Base-by-base conservation (phyloP, 2,329 filamentous ascomycete genomes). In the Curvularia lunata region DNA sequence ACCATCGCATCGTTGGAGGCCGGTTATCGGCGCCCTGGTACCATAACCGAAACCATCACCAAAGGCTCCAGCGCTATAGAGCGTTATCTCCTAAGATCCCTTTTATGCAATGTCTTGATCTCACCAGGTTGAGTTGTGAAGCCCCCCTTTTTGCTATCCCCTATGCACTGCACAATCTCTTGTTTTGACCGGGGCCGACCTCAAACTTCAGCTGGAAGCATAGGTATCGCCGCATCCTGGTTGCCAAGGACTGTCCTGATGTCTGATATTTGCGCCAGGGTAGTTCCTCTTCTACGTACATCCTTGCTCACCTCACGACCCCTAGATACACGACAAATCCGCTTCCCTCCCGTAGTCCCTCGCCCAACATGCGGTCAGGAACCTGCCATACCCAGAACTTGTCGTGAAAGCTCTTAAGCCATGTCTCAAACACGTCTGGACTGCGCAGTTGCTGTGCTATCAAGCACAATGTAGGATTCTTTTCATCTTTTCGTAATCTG, bases 391-490 rank as follows among this genome's bases (percentile, higher is more conserved):
- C 86, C 10, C 82, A 81, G 69, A 98, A 98, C 8, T 76, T 73
- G 30, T 73, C 73, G 58, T 85, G 77, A 63, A 97, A 93, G 51
- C 85, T 84, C 60, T 80, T 81, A 48, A 97, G 78, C 91, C 93
- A 98, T 13, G 82, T 79, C 67, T 94, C 88, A 67, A 98, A 95
- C 5, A 98, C 91, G 32, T 93, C 89, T 2, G 91, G 86, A 27
- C 91, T 88, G 28, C 95, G 86, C 48, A 97, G 84, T 77, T 98
- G 94, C 80, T 98, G 94, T 23, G 91, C 94, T 49, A 98, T 84
- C 5, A 98, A 78, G 71, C 91, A 93, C 0, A 97, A 65, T 5
- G 91, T 89, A 2, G 89, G 84, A 46, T 56, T 68, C 10, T 63
- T 55, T 1, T 50, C 32, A 1, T 56, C 32, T 8, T 48, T n/a